A percentile compares a stretch with the other conserved stretches of the same genome.
These are phyloP conservation scores for Cucurbita maxima DNA, from an alignment of 306 rosid genomes.

Conservation along the genomic window DNA sequence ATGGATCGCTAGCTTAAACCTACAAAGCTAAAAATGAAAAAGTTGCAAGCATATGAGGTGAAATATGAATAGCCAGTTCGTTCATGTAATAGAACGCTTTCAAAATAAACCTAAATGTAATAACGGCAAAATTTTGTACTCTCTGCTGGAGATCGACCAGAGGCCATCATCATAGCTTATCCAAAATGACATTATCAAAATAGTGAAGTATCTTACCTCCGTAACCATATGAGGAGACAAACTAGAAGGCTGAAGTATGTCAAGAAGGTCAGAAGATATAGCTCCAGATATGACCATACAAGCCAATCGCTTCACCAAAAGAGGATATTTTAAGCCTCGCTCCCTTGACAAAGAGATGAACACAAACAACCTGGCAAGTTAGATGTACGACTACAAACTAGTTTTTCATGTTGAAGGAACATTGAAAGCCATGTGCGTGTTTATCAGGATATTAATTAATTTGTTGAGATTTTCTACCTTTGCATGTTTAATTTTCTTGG, in stretches of 20 bases:
- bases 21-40: background rate
- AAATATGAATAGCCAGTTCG: background rate
- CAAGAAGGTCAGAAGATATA: slow-evolving; percentile 42
- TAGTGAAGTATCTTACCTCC: slow-evolving; percentile 25
- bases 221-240: slow-evolving; percentile 44
- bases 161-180: background rate
- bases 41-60: background rate
- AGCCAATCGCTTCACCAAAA: slow-evolving; percentile 77
- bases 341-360: slow-evolving; percentile 33
- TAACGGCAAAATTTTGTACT: background rate
- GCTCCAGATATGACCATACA: slow-evolving; percentile 76
- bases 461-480: background rate
- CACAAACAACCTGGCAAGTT: background rate
- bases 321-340: slow-evolving; percentile 64
- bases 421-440: background rate
- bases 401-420: background rate
- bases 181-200: background rate
- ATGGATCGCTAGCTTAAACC: too few relatives aligned
- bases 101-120: background rate
- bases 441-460: background rate
- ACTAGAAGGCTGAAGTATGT: slow-evolving; percentile 77
- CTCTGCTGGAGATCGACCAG: background rate
- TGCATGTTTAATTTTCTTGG: background rate
- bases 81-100: background rate
- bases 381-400: background rate